Percentiles rank a stretch among this genome's conserved stretches.
phyloP scores from a whole-genome alignment of 2,329 filamentous ascomycete species.

The Aspergillus caelatus region DNA sequence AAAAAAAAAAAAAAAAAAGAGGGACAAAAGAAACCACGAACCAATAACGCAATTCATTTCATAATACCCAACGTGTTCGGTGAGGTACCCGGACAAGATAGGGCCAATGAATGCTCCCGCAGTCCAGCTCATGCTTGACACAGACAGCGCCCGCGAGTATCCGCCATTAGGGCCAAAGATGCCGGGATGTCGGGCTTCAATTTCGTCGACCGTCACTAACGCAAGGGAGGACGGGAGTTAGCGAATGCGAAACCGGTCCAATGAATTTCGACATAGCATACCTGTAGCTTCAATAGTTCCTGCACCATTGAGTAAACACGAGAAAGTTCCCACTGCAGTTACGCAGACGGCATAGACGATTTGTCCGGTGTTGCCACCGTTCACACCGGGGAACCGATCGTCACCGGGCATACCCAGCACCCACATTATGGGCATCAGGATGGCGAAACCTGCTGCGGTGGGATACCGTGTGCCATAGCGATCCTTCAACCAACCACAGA shows the following conservation, averaged over 20 bases:
- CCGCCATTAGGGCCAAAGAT: constrained; percentile 31
- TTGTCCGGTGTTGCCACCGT: constrained; percentile 18
- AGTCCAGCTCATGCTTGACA: constrained; percentile 29
- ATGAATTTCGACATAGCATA: constrained; percentile 18
- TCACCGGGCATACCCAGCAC: constrained; percentile 32
- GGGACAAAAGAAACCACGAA: constrained; percentile 7
- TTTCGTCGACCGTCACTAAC: constrained; percentile 25
- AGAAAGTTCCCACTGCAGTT: constrained; percentile 24
- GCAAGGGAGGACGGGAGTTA: not conserved
- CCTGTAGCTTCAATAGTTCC: constrained; percentile 34
- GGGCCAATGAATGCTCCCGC: constrained; percentile 27
- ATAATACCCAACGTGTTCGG: constrained; percentile 25
- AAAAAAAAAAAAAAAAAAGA: not conserved
- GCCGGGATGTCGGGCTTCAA: constrained; percentile 23
- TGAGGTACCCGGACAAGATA: constrained; percentile 23
- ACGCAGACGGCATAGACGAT: constrained; percentile 27
- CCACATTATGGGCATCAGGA: constrained; percentile 29
- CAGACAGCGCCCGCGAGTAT: constrained; percentile 28
- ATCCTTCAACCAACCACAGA: constrained; percentile 54
- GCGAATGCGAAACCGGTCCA: not conserved
- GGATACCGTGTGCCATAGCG: constrained; percentile 28
- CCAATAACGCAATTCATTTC: constrained; percentile 25
- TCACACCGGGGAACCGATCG: constrained; percentile 29
- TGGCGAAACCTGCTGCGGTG: constrained; percentile 27
- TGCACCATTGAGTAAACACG: constrained; percentile 30